These are phyloP conservation scores for Effrenium voratum DNA, from an alignment of 73 alveolate species.

Conservation along the genomic window DNA sequence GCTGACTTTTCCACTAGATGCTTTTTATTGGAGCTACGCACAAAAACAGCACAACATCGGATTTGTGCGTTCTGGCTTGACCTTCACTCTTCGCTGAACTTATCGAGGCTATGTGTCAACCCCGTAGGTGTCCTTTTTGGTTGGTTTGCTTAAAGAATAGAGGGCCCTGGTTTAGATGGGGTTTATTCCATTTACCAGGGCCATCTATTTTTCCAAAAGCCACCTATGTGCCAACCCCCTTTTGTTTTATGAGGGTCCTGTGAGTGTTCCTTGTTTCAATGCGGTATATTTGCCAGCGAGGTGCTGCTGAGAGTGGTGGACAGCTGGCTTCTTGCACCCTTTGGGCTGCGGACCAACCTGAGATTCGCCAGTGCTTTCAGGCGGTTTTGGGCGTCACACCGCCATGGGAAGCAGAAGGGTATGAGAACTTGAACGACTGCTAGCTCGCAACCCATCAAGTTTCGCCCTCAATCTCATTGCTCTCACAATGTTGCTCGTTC, in stretches of 20 bases:
- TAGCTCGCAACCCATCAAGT: too few species aligned
- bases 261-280: too few species aligned
- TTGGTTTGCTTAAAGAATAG: background rate
- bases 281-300: background rate
- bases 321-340: conserved; percentile 55
- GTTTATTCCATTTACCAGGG: background rate
- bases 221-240: background rate
- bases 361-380: conserved; percentile 84
- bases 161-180: background rate
- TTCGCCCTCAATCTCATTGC: too few species aligned
- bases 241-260: too few species aligned
- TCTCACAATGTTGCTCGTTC: too few species aligned
- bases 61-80: too few species aligned
- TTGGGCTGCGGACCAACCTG: conserved; percentile 71
- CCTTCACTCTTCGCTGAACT: too few species aligned
- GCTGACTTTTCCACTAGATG: too few species aligned
- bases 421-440: too few species aligned
- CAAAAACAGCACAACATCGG: too few species aligned
- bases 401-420: background rate
- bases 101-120: background rate
- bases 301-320: conserved; percentile 66
- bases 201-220: background rate
- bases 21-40: too few species aligned
- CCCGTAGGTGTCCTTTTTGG: background rate
- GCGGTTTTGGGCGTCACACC: background rate